Conservation (phyloP, 495 filamentous ascomycete species). For the Hypoxylon intermedium region DNA sequence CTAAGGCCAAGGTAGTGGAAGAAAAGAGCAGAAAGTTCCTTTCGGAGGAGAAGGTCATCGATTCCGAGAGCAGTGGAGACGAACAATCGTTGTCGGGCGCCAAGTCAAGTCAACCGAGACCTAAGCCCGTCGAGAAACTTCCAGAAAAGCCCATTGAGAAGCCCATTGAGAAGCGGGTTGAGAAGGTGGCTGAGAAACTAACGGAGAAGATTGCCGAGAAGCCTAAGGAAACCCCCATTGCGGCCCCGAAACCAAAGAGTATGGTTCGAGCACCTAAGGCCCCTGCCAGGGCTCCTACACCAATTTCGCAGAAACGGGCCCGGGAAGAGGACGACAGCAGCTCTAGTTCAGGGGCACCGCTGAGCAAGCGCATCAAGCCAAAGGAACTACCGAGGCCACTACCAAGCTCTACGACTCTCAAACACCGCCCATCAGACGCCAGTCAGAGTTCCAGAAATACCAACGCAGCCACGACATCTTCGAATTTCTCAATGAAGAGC, state of each 20-base stretch:
- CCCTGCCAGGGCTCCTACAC: slow-evolving; percentile 40
- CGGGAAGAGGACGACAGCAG: slow-evolving; percentile 58
- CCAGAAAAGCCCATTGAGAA: slow-evolving; percentile 44
- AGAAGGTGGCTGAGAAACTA: slow-evolving; percentile 44
- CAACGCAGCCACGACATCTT: slow-evolving; percentile 35
- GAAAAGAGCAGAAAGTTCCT: slow-evolving; percentile 42
- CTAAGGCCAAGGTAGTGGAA: slow-evolving; percentile 47
- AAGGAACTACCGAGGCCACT: slow-evolving; percentile 41
- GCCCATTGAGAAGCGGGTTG: slow-evolving; percentile 39
- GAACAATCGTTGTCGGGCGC: slow-evolving; percentile 47
- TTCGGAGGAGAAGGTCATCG: slow-evolving; percentile 78
- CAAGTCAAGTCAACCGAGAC: slow-evolving; percentile 28
- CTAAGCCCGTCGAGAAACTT: slow-evolving; percentile 42
- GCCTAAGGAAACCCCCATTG: slow-evolving; percentile 41
- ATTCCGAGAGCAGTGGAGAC: slow-evolving; percentile 76
- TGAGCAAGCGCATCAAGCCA: slow-evolving; percentile 58
- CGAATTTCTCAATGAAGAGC: slow-evolving; percentile 44
- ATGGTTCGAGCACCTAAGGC: slow-evolving; percentile 38
- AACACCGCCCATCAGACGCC: slow-evolving; percentile 55
- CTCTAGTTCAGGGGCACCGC: slow-evolving; percentile 58
- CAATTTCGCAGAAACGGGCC: slow-evolving; percentile 47
- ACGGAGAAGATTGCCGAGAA: slow-evolving; percentile 40
- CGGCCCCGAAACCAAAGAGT: slow-evolving; percentile 40
- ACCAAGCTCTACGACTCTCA: slow-evolving; percentile 25
- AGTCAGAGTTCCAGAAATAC: slow-evolving; percentile 53